These are phyloP conservation scores for Diaporthe sp. DNA, from an alignment of 2,329 filamentous ascomycete genomes.

Conservation along the genomic window DNA sequence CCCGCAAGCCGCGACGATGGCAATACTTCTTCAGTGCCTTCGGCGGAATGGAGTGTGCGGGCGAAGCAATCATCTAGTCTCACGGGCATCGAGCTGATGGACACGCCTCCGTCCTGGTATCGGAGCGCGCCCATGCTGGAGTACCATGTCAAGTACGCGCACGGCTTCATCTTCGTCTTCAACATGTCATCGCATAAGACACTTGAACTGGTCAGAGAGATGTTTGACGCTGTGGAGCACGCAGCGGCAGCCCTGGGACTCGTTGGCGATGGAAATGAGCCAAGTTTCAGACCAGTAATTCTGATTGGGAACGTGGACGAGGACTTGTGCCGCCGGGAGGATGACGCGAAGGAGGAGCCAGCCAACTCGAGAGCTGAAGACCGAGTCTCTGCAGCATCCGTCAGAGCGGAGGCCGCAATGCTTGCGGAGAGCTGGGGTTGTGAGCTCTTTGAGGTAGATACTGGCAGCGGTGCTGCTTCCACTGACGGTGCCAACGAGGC, in stretches of 20 bases:
- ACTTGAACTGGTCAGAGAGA: background rate
- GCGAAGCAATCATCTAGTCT: too few relatives aligned
- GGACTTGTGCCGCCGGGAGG: background rate
- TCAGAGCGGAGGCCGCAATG: background rate
- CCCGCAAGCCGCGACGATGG: background rate
- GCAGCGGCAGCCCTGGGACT: background rate
- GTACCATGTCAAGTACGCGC: slow-evolving; percentile 13
- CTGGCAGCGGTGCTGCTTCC: background rate
- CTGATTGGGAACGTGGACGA: background rate
- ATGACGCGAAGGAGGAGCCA: background rate
- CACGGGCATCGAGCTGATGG: background rate
- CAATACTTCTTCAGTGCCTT: background rate
- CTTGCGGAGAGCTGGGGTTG: background rate
- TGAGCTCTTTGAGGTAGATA: background rate
- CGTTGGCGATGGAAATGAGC: background rate
- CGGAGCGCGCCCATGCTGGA: background rate
- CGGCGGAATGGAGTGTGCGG: background rate
- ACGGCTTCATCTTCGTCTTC: background rate
- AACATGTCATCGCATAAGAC: background rate
- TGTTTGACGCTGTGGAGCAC: background rate
- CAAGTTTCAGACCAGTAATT: background rate
- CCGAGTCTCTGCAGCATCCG: background rate
- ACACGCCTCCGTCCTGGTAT: background rate
- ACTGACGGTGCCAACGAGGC: background rate
- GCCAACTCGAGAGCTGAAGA: background rate